Evolutionary conservation across 352 stramenopile species (phyloP), one percentile per base, ranked within the genome.

Genomic region (Nannochloropsis limnetica): DNA sequence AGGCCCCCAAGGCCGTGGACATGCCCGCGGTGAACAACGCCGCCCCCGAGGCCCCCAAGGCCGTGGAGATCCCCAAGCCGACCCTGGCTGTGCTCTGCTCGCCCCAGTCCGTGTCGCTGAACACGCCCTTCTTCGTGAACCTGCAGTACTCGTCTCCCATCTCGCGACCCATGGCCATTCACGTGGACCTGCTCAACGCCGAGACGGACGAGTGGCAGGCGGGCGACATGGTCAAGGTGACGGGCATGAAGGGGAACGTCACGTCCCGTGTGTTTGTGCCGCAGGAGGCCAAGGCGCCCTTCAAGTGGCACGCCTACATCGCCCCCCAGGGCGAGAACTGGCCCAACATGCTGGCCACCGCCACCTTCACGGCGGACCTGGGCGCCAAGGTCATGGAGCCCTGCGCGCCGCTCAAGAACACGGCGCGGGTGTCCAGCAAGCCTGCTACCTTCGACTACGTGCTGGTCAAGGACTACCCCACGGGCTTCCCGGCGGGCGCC

Each of bases 171-270:
- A 74, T 74, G 61, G 61, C 61, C 11, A 74, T 74, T 20, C 61
- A 74, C 61, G 61, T 74, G 61, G 61, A 74, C 61, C 61, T 74
- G n/a, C 61, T 74, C 61, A 74, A 74, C 61, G 61, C 61, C 3
- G 61, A 74, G 3, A 74, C 61, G 61, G 22, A 74, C 61, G 61
- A 74, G 20, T 74, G 61, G 61, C 61, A 74, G 61, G 61, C 61
- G 25, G 61, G 61, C 61, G 61, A 74, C 25, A 29, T 25, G n/a
- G 61, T 74, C 4, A 74, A 74, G 61, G 61, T 74, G 61, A 74
- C 61, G 11, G 61, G 61, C n/a, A 29, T 29, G n/a, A 29, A 25
- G n/a, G 61, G 61, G 61, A 74, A 74, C n/a, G 61, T 74, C n/a
- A 74, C 61, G 9, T 27, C 61, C 61, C 61, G 61, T 29, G 25